Evolutionary conservation across 441 rosid genomes (phyloP), one percentile per base, ranked within the genome.

Genomic region (Corymbia calophylla): DNA sequence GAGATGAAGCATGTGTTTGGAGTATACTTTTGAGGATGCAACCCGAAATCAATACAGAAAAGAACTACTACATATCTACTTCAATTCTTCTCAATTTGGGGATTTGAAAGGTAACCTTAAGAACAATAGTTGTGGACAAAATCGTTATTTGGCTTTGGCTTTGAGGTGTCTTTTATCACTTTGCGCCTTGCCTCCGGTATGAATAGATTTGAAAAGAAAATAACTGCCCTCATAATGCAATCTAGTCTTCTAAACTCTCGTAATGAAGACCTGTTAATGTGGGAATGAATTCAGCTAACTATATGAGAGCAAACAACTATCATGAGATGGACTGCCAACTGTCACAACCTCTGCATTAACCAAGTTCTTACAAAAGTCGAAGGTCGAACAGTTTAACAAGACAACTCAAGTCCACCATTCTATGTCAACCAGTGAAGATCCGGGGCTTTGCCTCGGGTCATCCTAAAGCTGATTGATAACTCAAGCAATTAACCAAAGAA

Each of bases 31-130:
- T 1, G 5, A 29, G 68, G 68, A 62, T 14, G 18, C 9, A 62
- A 62, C 32, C 32, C 17, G 6, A 60, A 60, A 29, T 62, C 2
- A 62, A 29, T 25, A 62, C 15, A 62, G 8, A 62, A 62, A 62
- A 27, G 31, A 3, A 60, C 0, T 6, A 62, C 32, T 62, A 6
- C 14, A 15, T 62, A 60, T 60, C 31, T 60, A 60, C 15, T 60
- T 27, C 3, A 58, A 9, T 25, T 27, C 2, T 60, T 27, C 29
- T 25, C 3, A 29, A 12, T 27, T 12, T 29, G 13, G 29, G 17
- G 68, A 62, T 31, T 29, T 29, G 68, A 0, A 27, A 62, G 13
- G n/a, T 62, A 29, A 62, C 13, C 1, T 4, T 0, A n/a, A 29
- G 17, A 27, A 62, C 68, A 62, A 29, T 27, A 62, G 68, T 62